A percentile compares a stretch with the other conserved stretches of the same genome.
phyloP scores from a whole-genome alignment of 108 stramenopile species.

The Pseudonitzschia delicatissima region DNA sequence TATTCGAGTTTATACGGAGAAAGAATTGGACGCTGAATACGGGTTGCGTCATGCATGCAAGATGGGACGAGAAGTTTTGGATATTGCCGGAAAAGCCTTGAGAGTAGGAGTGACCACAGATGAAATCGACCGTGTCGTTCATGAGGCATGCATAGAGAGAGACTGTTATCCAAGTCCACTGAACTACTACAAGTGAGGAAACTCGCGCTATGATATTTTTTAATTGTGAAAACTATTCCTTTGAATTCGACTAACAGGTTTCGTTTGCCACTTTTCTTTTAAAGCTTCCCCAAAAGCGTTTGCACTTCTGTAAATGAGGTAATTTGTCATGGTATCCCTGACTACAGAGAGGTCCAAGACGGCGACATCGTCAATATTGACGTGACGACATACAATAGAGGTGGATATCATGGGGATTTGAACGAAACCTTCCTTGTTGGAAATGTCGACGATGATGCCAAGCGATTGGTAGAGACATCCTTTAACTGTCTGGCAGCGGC shows the following conservation, averaged over 20 bases:
- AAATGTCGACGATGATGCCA: constrained; percentile 82
- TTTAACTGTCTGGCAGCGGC: constrained; percentile 77
- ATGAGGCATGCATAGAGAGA: constrained; percentile 89
- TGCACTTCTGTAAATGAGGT: constrained; percentile 98
- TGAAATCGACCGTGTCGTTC: constrained; percentile 94
- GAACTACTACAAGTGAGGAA: constrained; percentile 92
- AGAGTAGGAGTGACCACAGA: constrained; percentile 95
- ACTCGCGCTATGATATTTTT: too few relatives aligned
- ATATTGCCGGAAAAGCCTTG: constrained; percentile 86
- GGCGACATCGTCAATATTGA: constrained; percentile 99
- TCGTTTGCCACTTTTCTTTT: background rate
- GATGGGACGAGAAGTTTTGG: constrained; percentile 96
- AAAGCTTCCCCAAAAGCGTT: constrained; percentile 88
- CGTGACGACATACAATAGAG: constrained; percentile 86
- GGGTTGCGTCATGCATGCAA: constrained; percentile 87
- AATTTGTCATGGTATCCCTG: constrained; percentile 94
- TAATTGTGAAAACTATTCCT: too few relatives aligned
- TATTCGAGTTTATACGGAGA: constrained; percentile 74
- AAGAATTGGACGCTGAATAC: constrained; percentile 85
- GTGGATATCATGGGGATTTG: constrained; percentile 97
- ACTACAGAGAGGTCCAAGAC: constrained; percentile 87
- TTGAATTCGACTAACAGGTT: background rate
- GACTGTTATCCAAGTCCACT: constrained; percentile 96
- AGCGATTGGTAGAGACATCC: constrained; percentile 70
- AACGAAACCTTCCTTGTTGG: constrained; percentile 96